These are phyloP conservation scores for Trichoderma sp. DNA, from an alignment of 2,329 filamentous ascomycete species.

Conservation along the genomic window DNA sequence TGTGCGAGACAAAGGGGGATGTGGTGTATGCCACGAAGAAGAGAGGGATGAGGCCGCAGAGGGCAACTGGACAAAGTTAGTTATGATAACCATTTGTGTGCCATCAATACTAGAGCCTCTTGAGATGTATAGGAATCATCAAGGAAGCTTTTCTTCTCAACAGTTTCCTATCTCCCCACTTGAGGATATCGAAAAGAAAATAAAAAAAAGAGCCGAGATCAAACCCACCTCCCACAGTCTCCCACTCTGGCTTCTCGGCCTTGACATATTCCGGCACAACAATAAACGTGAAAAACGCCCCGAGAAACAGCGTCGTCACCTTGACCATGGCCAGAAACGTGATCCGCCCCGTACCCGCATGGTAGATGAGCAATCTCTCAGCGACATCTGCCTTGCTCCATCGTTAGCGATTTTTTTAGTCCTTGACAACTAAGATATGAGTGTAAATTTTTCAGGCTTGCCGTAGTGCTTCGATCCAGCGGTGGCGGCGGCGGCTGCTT, in stretches of 20 bases:
- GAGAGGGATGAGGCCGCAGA: slow-evolving; percentile 63
- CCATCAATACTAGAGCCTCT: neutral
- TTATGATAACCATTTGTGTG: too few relatives aligned
- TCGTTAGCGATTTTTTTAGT: neutral
- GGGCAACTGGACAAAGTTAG: slow-evolving; percentile 43
- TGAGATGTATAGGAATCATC: neutral
- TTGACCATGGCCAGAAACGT: slow-evolving; percentile 69
- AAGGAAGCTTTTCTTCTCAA: neutral
- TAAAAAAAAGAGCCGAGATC: neutral
- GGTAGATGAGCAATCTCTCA: slow-evolving; percentile 66
- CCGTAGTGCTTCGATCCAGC: slow-evolving; percentile 25
- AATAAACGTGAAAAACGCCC: slow-evolving; percentile 62
- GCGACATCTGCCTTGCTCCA: slow-evolving; percentile 44
- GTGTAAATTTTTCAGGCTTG: neutral
- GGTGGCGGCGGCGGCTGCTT: slow-evolving; percentile 26
- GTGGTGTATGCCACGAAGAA: slow-evolving; percentile 61
- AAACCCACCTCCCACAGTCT: slow-evolving; percentile 39
- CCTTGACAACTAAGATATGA: neutral
- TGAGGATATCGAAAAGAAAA: neutral
- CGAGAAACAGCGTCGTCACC: slow-evolving; percentile 66
- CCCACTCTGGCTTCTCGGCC: slow-evolving; percentile 36
- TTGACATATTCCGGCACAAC: slow-evolving; percentile 58
- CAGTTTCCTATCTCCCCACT: neutral
- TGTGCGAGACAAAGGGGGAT: slow-evolving; percentile 67
- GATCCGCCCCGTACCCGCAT: slow-evolving; percentile 65